Base-by-base conservation (phyloP, 169 alveolate genomes). In the Plasmodium falciparum region DNA sequence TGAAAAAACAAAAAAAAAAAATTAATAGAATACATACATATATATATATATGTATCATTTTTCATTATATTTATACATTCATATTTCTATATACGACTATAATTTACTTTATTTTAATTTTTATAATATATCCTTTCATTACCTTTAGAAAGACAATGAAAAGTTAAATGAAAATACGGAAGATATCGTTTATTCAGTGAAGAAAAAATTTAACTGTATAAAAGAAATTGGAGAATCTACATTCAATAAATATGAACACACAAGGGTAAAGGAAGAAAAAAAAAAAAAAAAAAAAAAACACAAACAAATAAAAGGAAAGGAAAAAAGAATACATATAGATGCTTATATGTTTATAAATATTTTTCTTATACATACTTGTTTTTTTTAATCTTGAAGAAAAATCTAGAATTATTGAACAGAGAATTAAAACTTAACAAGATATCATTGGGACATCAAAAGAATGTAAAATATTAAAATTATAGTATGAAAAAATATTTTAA, bases 81-180 rank as follows among this genome's bases (percentile, higher is more conserved):
- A 33, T 33, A 33, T 33, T 33, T 33, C 8, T 13, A 11, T 52
- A 1, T 15, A 15, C 11, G 62, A 15, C n/a, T 52, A 52, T 13
- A 52, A 13, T 26, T n/a, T 54, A 12, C 54, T 61, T 5, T 24
- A 33, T 33, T 33, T 33, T 33, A 4, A 33, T 33, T 33, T 33
- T 33, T 33, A 33, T 33, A 5, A 33, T 33, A 33, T 67, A 24
- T 39, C 39, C 9, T 63, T 49, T 29, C 45, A 13, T 56, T 69
- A 20, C 33, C 12, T 58, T 65, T 59, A 80, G 90, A 80, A 80
- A 56, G 90, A 80, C 73, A 80, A 80, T 80, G 90, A 80, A 80
- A 80, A 80, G 26, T 52, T 80, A 26, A 80, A 61, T 17, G 90
- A 80, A 67, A 80, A 80, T 33, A 80, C 90, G 13, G 90, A 80